Base-by-base conservation (phyloP, 2,329 filamentous ascomycete species). In the Penicillium sp. region DNA sequence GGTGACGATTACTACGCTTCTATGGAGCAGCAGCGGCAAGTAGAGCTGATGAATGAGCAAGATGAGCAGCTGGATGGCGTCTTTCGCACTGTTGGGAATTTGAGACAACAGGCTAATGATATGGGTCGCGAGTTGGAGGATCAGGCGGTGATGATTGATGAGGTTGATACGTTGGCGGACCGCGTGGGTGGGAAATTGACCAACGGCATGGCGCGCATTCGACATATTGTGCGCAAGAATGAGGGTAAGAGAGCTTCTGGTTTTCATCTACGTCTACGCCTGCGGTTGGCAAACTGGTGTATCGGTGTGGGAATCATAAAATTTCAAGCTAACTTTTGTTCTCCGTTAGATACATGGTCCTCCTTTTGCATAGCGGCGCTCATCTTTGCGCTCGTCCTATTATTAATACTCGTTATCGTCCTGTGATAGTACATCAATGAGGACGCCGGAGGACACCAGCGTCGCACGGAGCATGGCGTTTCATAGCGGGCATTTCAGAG, bases 41-140 rank as follows among this genome's bases (percentile, higher is more conserved):
- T 87, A 66, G 82, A 91, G 72, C 87, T 98, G 72, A 91, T 98
- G 87, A 82, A 86, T 58, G 89, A 96, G 71, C 93, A 98, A 76
- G 93, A 98, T 67, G 80, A 91, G 72, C 87, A 93, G 62, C 79
- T 98, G 1, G 92, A 97, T 66, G 88, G 88, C 13, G 92, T 98
- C 41, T 95, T 95, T 67, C 82, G 85, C 58, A 97, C 92, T 1
- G 93, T 98, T 23, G 92, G 91, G 2, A 96, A 90, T 66, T 73
- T 98, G 66, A 79, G 92, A 48, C 80, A 87, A 66, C 93, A 97
- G 77, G 95, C 93, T 1, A 86, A 95, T 71, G 88, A 90, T 61
- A 98, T 98, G 92, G 92, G 93, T 1, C 79, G 92, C 49, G 93
- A 98, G 75, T 77, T 98, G 40, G 95, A 96, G 72, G 93, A 98